phyloP scores from a whole-genome alignment of 768 basidiomycete species.

The Tricholoma furcatifolium region DNA sequence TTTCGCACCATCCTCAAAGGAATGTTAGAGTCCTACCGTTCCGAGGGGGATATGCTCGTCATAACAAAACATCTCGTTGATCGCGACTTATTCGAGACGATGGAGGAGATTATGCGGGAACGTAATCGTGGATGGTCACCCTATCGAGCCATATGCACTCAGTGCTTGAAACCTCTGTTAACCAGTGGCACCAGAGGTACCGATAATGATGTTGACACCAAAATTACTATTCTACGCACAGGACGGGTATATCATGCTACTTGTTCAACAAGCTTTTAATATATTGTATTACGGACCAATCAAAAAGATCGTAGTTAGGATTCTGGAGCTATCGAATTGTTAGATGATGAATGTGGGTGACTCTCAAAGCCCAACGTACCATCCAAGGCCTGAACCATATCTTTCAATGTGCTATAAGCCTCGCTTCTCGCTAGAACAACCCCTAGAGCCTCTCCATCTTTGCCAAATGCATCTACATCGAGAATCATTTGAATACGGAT shows the following conservation, averaged over 20 bases:
- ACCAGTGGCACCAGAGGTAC: slow-evolving; percentile 4
- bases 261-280: slow-evolving; percentile 28
- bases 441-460: slow-evolving; percentile 70
- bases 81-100: slow-evolving; percentile 75
- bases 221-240: slow-evolving; percentile 54
- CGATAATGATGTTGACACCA: slow-evolving; percentile 10
- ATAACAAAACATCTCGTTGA: slow-evolving; percentile 83
- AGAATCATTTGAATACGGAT: slow-evolving; percentile 81
- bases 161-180: slow-evolving; percentile 51
- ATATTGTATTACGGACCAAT: not conserved
- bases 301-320: not conserved
- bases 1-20: slow-evolving; percentile 88
- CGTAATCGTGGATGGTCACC: slow-evolving; percentile 64
- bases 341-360: not conserved
- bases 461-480: slow-evolving; percentile 83
- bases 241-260: slow-evolving; percentile 56
- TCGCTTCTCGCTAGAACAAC: slow-evolving; percentile 55
- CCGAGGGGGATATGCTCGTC: slow-evolving; percentile 85
- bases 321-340: slow-evolving; percentile 9
- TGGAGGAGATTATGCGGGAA: slow-evolving; percentile 59
- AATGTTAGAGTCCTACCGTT: slow-evolving; percentile 95
- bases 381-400: slow-evolving; percentile 54
- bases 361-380: slow-evolving; percentile 14
- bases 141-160: slow-evolving; percentile 44
- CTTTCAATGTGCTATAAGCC: slow-evolving; percentile 53